phyloP scores from a whole-genome alignment of 805 yeast genomes.

The Zygosaccharomyces pseudorouxii region DNA sequence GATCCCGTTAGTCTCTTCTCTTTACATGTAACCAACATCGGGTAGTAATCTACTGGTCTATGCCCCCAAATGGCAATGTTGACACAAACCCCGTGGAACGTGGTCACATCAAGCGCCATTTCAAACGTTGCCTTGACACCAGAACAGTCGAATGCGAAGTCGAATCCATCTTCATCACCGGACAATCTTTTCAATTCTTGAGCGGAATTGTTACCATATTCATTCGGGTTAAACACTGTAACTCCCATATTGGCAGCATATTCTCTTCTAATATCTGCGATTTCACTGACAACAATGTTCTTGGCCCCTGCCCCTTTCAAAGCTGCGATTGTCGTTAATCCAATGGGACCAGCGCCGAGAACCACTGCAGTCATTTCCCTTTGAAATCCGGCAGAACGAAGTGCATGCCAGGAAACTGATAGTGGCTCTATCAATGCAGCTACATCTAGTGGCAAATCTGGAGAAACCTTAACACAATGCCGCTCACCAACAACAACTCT shows the following conservation, averaged over 20 bases:
- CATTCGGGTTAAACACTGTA: slow-evolving; percentile 46
- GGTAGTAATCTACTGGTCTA: slow-evolving; percentile 45
- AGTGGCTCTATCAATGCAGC: slow-evolving; percentile 59
- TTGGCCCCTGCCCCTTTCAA: slow-evolving; percentile 47
- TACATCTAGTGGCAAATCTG: slow-evolving; percentile 44
- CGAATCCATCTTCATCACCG: slow-evolving; percentile 44
- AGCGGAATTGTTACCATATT: slow-evolving; percentile 35
- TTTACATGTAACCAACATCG: slow-evolving; percentile 51
- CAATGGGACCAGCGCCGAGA: slow-evolving; percentile 62
- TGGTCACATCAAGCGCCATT: slow-evolving; percentile 46
- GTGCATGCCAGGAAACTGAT: slow-evolving; percentile 57
- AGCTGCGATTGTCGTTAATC: slow-evolving; percentile 53
- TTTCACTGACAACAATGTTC: slow-evolving; percentile 49
- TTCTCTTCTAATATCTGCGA: slow-evolving; percentile 45
- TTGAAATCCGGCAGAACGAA: slow-evolving; percentile 42
- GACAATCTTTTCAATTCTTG: slow-evolving; percentile 40
- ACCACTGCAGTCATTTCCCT: slow-evolving; percentile 47
- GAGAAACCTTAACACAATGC: slow-evolving; percentile 41
- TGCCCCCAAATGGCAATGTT: slow-evolving; percentile 66
- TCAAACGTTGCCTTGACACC: slow-evolving; percentile 49
- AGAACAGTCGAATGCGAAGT: slow-evolving; percentile 50
- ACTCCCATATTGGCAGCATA: slow-evolving; percentile 47
- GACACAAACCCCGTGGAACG: slow-evolving; percentile 53
- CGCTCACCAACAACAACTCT: slow-evolving; percentile 42
- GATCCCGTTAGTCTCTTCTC: slow-evolving; percentile 58